Evolutionary conservation across 805 yeast genomes (phyloP).

Genomic region (Candida gorgasii): DNA sequence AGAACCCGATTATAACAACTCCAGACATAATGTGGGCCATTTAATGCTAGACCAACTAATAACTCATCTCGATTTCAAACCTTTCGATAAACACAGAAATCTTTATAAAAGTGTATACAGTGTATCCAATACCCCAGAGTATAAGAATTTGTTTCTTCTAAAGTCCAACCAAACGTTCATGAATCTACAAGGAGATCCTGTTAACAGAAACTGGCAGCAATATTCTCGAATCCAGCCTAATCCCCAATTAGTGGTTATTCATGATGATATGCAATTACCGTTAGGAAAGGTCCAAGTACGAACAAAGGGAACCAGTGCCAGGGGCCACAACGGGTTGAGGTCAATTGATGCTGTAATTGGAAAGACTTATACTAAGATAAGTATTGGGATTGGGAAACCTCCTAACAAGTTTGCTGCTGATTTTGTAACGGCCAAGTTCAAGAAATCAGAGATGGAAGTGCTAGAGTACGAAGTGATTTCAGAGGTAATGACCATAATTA

Average conservation of each 20-base stretch:
- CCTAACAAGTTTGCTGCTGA: constrained; percentile 49
- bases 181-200: constrained; percentile 69
- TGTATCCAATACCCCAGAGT: constrained; percentile 18
- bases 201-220: constrained; percentile 49
- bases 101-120: constrained; percentile 25
- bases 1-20: constrained; percentile 54
- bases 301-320: constrained; percentile 56
- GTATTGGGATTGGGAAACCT: constrained; percentile 80
- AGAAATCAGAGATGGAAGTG: constrained; percentile 41
- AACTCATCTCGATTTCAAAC: constrained; percentile 15
- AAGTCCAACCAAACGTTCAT: constrained; percentile 59
- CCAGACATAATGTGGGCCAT: constrained; percentile 83
- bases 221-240: constrained; percentile 26
- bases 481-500: constrained; percentile 6
- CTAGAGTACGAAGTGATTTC: constrained; percentile 45
- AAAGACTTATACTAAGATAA: constrained; percentile 59
- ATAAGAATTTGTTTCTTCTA: constrained; percentile 37
- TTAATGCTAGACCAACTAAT: constrained; percentile 41
- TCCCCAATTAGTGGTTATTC: constrained; percentile 57
- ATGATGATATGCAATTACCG: constrained; percentile 73
- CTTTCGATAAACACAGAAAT: constrained; percentile 20
- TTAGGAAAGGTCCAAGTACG: constrained; percentile 69
- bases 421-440: constrained; percentile 63
- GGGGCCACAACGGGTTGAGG: constrained; percentile 86
- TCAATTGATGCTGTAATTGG: constrained; percentile 53